Evolutionary conservation across 2,329 filamentous ascomycete species (phyloP).

Genomic region (Claviceps cyperi): DNA sequence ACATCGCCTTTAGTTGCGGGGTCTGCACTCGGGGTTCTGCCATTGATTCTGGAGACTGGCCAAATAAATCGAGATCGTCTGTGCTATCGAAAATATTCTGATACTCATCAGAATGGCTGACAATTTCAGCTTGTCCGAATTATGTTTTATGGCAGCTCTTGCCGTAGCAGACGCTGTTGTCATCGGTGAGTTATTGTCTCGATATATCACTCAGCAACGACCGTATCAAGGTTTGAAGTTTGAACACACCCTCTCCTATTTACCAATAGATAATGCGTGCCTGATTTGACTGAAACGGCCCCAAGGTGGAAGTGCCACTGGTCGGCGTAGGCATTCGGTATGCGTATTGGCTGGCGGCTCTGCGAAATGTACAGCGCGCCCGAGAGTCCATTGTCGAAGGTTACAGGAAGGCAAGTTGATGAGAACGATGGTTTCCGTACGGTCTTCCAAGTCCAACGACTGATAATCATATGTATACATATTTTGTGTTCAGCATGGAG

Average conservation of each 20-base stretch:
- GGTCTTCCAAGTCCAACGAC: too few species aligned
- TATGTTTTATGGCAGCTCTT: background rate
- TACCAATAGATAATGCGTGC: too few species aligned
- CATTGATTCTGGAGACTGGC: too few species aligned
- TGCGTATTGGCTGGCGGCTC: conserved; percentile 7
- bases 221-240: too few species aligned
- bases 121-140: background rate
- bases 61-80: too few species aligned
- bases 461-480: too few species aligned
- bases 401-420: conserved; percentile 4
- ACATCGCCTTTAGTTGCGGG: too few species aligned
- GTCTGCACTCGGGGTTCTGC: too few species aligned
- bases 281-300: too few species aligned
- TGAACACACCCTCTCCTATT: too few species aligned
- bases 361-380: conserved; percentile 6
- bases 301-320: conserved; percentile 7
- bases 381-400: conserved; percentile 7
- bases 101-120: background rate
- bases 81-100: background rate
- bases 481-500: conserved; percentile 1
- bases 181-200: conserved; percentile 1
- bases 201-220: background rate
- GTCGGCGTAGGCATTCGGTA: conserved; percentile 5
- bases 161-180: background rate
- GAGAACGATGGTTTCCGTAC: background rate